A percentile compares a stretch with the other conserved stretches of the same genome.
Evolutionary conservation across 176 grass and related monocot species (phyloP).

Genomic region (Aechmea fasciata): DNA sequence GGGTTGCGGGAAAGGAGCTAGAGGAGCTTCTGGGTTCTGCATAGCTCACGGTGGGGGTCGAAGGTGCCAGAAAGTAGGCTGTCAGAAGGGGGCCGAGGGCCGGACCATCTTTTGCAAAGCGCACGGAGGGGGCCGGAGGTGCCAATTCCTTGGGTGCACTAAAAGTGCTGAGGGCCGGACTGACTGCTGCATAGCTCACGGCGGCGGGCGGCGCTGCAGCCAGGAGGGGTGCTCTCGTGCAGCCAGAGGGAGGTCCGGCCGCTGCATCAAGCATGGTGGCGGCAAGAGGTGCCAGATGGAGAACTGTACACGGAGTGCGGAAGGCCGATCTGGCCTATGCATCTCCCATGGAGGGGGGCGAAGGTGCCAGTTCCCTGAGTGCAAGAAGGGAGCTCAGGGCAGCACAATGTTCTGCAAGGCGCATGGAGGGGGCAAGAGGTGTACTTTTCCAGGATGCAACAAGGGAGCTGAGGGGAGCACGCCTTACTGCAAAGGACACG

Average conservation of each 20-base stretch:
- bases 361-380: slow-evolving; percentile 34
- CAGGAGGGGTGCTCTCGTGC: slow-evolving; percentile 32
- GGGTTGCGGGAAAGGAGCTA: slow-evolving; percentile 70
- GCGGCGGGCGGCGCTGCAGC: slow-evolving; percentile 42
- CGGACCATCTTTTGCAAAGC: slow-evolving; percentile 49
- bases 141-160: slow-evolving; percentile 40
- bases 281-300: slow-evolving; percentile 47
- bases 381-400: slow-evolving; percentile 44
- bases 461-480: slow-evolving; percentile 55
- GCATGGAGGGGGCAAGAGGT: slow-evolving; percentile 57
- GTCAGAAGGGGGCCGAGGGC: slow-evolving; percentile 41
- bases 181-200: slow-evolving; percentile 46
- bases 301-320: slow-evolving; percentile 46
- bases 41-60: slow-evolving; percentile 78
- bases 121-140: slow-evolving; percentile 44
- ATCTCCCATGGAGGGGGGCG: slow-evolving; percentile 53
- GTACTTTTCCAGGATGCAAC: slow-evolving; percentile 26
- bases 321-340: slow-evolving; percentile 46
- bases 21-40: slow-evolving; percentile 76
- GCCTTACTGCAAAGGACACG: slow-evolving; percentile 38
- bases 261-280: slow-evolving; percentile 49
- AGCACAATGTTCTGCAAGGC: slow-evolving; percentile 48
- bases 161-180: slow-evolving; percentile 45
- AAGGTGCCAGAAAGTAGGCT: slow-evolving; percentile 49
- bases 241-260: slow-evolving; percentile 48